phyloP scores from a whole-genome alignment of 2,329 filamentous ascomycete species.

The Arthrinium phaeospermum region DNA sequence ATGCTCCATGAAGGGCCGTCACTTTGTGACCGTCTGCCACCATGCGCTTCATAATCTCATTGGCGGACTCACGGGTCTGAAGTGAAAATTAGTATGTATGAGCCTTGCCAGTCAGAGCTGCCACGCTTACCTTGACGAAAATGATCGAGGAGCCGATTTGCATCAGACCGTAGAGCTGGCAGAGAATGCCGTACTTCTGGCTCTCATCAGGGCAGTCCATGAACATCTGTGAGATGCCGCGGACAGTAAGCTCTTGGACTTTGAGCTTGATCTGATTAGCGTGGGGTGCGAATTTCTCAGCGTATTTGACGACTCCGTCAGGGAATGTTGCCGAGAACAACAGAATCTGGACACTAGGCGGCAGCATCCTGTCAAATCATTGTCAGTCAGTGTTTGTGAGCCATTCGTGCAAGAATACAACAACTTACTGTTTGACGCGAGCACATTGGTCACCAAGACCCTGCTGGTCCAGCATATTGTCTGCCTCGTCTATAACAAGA shows the following conservation, averaged over 20 bases:
- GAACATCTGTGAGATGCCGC: slow-evolving; percentile 97
- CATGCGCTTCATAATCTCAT: slow-evolving; percentile 86
- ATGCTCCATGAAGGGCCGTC: slow-evolving; percentile 84
- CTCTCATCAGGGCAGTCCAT: slow-evolving; percentile 86
- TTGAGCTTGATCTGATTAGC: slow-evolving; percentile 87
- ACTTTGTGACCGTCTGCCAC: slow-evolving; percentile 88
- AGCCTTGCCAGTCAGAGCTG: slow-evolving; percentile 88
- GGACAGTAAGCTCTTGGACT: slow-evolving; percentile 91
- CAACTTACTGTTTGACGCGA: slow-evolving; percentile 78
- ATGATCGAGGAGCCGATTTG: slow-evolving; percentile 98
- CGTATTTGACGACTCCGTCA: slow-evolving; percentile 82
- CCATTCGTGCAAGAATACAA: not conserved
- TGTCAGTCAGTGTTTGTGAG: slow-evolving; percentile 31
- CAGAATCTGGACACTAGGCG: slow-evolving; percentile 79
- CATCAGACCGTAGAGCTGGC: slow-evolving; percentile 94
- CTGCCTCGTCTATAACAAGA: slow-evolving; percentile 93
- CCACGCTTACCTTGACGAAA: slow-evolving; percentile 78
- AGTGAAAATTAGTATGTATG: slow-evolving; percentile 77
- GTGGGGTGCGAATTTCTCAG: slow-evolving; percentile 80
- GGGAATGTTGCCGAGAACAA: slow-evolving; percentile 97
- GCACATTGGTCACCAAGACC: slow-evolving; percentile 94
- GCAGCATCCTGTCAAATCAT: slow-evolving; percentile 66
- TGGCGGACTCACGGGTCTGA: slow-evolving; percentile 84
- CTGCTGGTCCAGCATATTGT: slow-evolving; percentile 98
- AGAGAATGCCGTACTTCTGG: slow-evolving; percentile 86